Evolutionary conservation across 768 basidiomycete species (phyloP).

Genomic region (Steccherinum ochraceum): DNA sequence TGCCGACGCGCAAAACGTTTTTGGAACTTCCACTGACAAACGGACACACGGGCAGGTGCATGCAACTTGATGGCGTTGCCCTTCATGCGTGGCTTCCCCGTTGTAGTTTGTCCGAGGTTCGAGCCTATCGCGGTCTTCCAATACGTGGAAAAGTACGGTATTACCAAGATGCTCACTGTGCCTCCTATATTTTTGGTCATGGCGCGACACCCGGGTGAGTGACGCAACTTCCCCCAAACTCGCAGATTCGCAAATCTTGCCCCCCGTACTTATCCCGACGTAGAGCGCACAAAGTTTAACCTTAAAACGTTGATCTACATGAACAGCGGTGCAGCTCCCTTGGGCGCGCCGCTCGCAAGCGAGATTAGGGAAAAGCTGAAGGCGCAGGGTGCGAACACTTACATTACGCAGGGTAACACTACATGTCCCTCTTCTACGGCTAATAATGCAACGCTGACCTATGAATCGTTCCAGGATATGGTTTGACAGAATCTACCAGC

Average conservation of each 20-base stretch:
- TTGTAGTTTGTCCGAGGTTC: conserved; percentile 59
- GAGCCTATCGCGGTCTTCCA: conserved; percentile 62
- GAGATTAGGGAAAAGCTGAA: not conserved
- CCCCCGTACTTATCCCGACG: too few species aligned
- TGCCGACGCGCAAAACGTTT: too few species aligned
- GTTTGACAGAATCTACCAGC: conserved; percentile 78
- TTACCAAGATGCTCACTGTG: conserved; percentile 54
- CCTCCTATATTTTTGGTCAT: conserved; percentile 79
- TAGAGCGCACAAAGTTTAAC: not conserved
- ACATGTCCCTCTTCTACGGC: too few species aligned
- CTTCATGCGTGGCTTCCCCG: conserved; percentile 38
- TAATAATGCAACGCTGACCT: too few species aligned
- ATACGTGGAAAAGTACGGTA: conserved; percentile 56
- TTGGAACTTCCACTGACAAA: not conserved
- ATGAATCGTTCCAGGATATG: conserved; percentile 67
- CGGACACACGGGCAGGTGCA: conserved; percentile 37
- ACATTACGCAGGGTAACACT: not conserved
- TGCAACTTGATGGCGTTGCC: conserved; percentile 57
- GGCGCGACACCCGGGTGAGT: conserved; percentile 65
- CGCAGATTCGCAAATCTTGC: too few species aligned
- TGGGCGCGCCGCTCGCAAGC: not conserved
- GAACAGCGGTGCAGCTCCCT: conserved; percentile 1
- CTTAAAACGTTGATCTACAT: not conserved
- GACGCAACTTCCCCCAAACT: not conserved
- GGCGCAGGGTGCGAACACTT: not conserved